Evolutionary conservation across 2,329 filamentous ascomycete species (phyloP), one percentile per base, ranked within the genome.

Genomic region (Pseudogymnoascus sp.): DNA sequence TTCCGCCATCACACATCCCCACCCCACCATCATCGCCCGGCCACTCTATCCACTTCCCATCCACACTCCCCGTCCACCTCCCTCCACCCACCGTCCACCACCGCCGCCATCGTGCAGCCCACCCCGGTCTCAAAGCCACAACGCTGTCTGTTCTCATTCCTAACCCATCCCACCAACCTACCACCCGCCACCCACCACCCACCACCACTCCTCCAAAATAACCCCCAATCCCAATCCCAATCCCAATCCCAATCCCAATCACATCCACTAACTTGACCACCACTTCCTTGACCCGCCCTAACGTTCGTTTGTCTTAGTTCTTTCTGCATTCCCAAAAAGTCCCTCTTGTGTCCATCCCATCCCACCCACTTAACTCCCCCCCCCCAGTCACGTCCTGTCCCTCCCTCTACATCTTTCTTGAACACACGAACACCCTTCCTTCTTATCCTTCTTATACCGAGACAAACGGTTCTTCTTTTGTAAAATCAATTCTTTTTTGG

Each of bases 401-500:
- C 38, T 42, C 66, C 59, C 64, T 65, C 66, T 69, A 69, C 66
- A 64, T 66, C 63, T 68, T 70, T 71, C 61, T 61, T 65, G 63
- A 64, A 65, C 63, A 31, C 31, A 26, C 37, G 21, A 26, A 44
- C 21, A 61, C 59, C 31, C 37, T 37, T 35, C 19, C 29, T 61
- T 29, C 50, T 59, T 59, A 42, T 59, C 50, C 71, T 70, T 73
- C 68, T 72, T 73, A 73, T 74, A 73, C 71, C 68, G 67, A 61
- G 60, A 65, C 62, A 65, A 65, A 63, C 66, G 68, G 68, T 69
- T 74, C 70, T 70, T 68, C 65, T 72, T 72, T 64, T 65, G 68
- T 72, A 66, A 56, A 56, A 56, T 69, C 68, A 68, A 69, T 68
- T 68, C 70, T 73, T 72, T 72, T 68, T 67, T 66, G 68, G 70